Conservation (phyloP, 2,329 filamentous ascomycete species). For the Aureobasidium namibiae region DNA sequence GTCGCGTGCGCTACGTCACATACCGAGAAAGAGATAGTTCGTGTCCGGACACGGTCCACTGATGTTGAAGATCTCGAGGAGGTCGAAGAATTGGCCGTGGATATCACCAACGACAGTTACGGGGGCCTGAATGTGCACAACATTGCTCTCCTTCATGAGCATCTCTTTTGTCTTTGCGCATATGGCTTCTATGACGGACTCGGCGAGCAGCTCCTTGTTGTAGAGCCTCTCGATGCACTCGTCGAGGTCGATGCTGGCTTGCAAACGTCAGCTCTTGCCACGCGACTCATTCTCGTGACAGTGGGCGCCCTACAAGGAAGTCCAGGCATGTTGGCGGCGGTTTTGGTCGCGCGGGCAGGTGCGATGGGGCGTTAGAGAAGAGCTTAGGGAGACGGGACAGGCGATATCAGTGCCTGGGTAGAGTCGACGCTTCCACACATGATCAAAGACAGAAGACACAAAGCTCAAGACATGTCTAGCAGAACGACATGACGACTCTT, state of each 20-base stretch:
- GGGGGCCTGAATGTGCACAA: conserved; percentile 90
- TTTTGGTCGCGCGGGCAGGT: neutral
- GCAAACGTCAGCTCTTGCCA: conserved; percentile 14
- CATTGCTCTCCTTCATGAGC: conserved; percentile 99
- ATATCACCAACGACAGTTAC: conserved; percentile 98
- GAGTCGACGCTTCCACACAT: conserved; percentile 1
- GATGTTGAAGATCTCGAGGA: conserved; percentile 99
- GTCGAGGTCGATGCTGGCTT: conserved; percentile 94
- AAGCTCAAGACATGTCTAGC: neutral
- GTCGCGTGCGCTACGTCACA: conserved; percentile 17
- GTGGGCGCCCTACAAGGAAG: conserved; percentile 37
- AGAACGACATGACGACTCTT: neutral
- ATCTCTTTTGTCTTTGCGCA: conserved; percentile 98
- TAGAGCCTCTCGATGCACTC: conserved; percentile 96
- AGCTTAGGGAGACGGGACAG: conserved; percentile 1
- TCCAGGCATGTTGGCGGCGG: conserved; percentile 34
- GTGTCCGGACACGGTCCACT: conserved; percentile 96
- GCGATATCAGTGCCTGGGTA: neutral
- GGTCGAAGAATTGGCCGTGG: conserved; percentile 96
- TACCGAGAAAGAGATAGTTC: conserved; percentile 95
- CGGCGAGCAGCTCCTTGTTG: conserved; percentile 91
- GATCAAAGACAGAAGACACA: neutral
- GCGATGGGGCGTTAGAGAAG: neutral
- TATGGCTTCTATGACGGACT: conserved; percentile 97
- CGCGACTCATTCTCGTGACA: neutral